Base-by-base conservation (phyloP, 805 yeast species). In the Yarrowia sp. region DNA sequence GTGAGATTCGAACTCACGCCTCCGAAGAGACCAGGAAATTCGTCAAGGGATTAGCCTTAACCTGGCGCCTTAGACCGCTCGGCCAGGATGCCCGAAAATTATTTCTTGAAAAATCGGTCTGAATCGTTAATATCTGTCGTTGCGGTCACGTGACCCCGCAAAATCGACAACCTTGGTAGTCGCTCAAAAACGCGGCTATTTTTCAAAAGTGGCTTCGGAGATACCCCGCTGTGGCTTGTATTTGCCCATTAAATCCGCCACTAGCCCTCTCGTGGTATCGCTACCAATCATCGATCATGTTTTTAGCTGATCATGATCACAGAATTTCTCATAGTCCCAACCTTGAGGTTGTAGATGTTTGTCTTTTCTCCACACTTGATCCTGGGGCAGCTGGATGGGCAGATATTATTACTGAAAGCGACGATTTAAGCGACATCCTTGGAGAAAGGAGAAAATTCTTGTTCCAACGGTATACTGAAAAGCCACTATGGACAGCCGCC, bases 31-130 rank as follows among this genome's bases (percentile, higher is more conserved):
- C 61, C 61, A 55, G 61, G 61, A 55, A 25, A 27, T 39, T 55
- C 22, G 47, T 55, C 16, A 55, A 55, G 61, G 61, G 16, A 16
- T 33, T 33, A 51, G 53, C 63, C 55, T 62, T 61, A 38, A 53
- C 56, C 63, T 35, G 60, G 55, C 64, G 61, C 61, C 61, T 55
- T 55, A 55, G 61, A 55, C 61, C 47, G 47, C 61, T 55, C 61
- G 61, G 61, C 64, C 44, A 61, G 49, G 47, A 24, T 51, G 18
- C 58, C 58, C 14, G 6, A 22, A 12, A 1, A 3, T n/a, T 14
- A 13, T 39, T 27, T 12, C 6, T 6, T 18, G 9, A 39, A 39
- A 21, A 36, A 19, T 22, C 12, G 41, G 19, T 19, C 41, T 36
- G 18, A n/a, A n/a, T 36, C 24, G 16, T 2, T 32, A 39, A 22